Evolutionary conservation across 148 eudicot genomes (phyloP).

Genomic region (Hydrangea macrophylla): DNA sequence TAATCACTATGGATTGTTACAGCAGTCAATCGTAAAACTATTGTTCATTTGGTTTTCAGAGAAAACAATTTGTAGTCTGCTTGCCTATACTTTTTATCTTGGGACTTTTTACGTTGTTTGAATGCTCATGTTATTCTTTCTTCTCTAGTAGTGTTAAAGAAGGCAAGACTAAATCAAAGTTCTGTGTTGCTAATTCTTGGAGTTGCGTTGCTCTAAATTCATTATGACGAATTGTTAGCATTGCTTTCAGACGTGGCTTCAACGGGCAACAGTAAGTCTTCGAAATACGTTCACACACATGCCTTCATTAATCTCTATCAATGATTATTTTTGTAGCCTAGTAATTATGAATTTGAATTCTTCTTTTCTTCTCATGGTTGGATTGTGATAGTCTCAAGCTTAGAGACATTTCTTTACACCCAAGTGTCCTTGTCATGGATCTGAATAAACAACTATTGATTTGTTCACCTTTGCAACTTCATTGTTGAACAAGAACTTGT

Average conservation of each 20-base stretch:
- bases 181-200: neutral
- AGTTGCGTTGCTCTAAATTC: neutral
- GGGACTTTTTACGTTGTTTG: neutral
- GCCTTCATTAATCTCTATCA: neutral
- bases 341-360: neutral
- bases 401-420: neutral
- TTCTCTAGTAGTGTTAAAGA: slow-evolving; percentile 1
- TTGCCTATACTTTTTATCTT: no score
- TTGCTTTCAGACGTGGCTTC: neutral
- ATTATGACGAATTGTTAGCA: neutral
- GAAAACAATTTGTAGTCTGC: neutral
- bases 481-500: neutral
- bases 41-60: neutral
- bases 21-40: neutral
- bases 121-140: neutral
- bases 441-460: neutral
- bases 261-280: slow-evolving; percentile 7
- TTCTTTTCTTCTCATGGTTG: neutral
- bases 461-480: neutral
- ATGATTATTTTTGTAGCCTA: neutral
- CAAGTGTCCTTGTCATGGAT: neutral
- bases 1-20: neutral
- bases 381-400: neutral
- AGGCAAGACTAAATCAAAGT: slow-evolving; percentile 12
- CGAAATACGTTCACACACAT: neutral